A percentile compares a stretch with the other conserved stretches of the same genome.
Evolutionary conservation across 495 filamentous ascomycete genomes (phyloP).

Genomic region (Penicillium lividum): DNA sequence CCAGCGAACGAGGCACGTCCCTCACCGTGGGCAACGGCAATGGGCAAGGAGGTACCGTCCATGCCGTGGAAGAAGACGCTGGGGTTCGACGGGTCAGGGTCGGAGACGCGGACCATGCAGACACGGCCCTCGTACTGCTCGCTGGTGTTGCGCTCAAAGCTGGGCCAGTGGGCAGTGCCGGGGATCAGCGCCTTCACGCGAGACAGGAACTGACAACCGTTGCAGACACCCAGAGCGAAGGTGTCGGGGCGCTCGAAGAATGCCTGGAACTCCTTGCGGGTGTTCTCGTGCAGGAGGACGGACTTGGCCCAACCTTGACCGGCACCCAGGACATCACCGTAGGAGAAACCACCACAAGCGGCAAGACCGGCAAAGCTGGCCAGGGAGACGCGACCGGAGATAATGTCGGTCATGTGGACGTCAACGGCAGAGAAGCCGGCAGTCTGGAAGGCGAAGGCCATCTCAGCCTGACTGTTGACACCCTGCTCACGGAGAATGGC

Average conservation of each 20-base stretch:
- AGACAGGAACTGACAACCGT: conserved; percentile 94
- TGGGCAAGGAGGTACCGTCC: conserved; percentile 79
- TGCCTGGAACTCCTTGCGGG: conserved; percentile 70
- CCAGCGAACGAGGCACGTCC: conserved; percentile 76
- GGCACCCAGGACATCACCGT: conserved; percentile 93
- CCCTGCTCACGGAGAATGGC: conserved; percentile 95
- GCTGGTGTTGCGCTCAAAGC: conserved; percentile 79
- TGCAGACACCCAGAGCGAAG: conserved; percentile 94
- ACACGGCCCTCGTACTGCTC: conserved; percentile 93
- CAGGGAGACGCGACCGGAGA: conserved; percentile 72
- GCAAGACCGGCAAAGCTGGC: conserved; percentile 83
- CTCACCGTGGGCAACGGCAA: conserved; percentile 90
- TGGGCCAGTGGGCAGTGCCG: conserved; percentile 81
- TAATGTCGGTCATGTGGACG: conserved; percentile 96
- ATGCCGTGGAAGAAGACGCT: conserved; percentile 95
- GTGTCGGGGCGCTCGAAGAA: conserved; percentile 92
- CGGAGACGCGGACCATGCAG: conserved; percentile 80
- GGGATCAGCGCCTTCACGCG: conserved; percentile 83
- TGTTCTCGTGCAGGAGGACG: conserved; percentile 78
- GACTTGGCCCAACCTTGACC: conserved; percentile 97
- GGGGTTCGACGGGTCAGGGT: conserved; percentile 55
- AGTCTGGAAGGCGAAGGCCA: conserved; percentile 93
- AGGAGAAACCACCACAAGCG: conserved; percentile 95
- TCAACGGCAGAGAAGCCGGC: conserved; percentile 91
- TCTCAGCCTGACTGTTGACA: conserved; percentile 92